These are phyloP conservation scores for Pseudogymnoascus pannorum DNA, from an alignment of 2,329 filamentous ascomycete genomes.

Conservation along the genomic window DNA sequence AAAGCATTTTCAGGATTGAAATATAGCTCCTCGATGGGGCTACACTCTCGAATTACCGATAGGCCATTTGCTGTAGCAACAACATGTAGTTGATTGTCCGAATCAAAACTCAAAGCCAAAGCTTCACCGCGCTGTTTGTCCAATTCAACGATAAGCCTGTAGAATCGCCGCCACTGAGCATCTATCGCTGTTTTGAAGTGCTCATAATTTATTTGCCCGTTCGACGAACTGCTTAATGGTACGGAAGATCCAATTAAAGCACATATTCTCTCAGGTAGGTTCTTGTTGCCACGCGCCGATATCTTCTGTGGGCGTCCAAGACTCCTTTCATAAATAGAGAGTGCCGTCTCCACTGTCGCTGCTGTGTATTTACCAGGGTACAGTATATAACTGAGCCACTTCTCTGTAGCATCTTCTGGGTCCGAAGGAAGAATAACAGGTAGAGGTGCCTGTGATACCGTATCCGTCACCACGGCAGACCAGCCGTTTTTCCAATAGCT, in stretches of 20 bases:
- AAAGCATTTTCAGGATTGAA: slow-evolving; percentile 51
- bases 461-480: slow-evolving; percentile 60
- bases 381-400: slow-evolving; percentile 80
- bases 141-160: slow-evolving; percentile 74
- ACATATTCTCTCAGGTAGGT: slow-evolving; percentile 70
- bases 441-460: slow-evolving; percentile 42
- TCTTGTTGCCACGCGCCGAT: slow-evolving; percentile 39
- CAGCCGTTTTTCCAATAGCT: slow-evolving; percentile 60
- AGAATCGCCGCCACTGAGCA: slow-evolving; percentile 84
- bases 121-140: slow-evolving; percentile 81
- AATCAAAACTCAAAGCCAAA: slow-evolving; percentile 68
- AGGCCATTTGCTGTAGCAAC: slow-evolving; percentile 76
- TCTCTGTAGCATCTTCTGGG: slow-evolving; percentile 64
- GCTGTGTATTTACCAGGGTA: slow-evolving; percentile 75
- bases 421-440: slow-evolving; percentile 56
- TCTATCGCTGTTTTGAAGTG: slow-evolving; percentile 68
- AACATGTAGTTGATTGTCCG: slow-evolving; percentile 67
- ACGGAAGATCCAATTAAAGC: slow-evolving; percentile 64
- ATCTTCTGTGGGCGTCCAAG: slow-evolving; percentile 37
- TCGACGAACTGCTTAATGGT: slow-evolving; percentile 51
- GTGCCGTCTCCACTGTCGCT: slow-evolving; percentile 73
- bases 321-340: slow-evolving; percentile 72
- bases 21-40: slow-evolving; percentile 64
- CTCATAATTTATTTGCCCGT: slow-evolving; percentile 65
- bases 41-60: slow-evolving; percentile 73